Evolutionary conservation across 805 yeast genomes (phyloP), one percentile per base, ranked within the genome.

Genomic region (Candida palmyrensis): DNA sequence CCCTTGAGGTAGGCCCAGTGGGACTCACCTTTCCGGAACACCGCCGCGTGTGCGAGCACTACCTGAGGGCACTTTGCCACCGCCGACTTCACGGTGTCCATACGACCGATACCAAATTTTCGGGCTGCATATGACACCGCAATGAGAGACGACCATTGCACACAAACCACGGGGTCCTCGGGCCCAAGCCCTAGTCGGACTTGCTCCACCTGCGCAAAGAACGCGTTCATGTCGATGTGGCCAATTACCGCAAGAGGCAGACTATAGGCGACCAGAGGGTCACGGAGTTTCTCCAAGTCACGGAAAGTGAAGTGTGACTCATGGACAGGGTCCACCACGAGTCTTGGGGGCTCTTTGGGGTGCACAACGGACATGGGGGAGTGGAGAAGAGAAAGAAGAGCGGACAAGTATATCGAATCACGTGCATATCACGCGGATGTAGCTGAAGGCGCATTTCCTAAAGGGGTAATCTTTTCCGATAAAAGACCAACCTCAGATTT

Each of bases 91-190:
- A 87, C 53, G 0, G 74, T 66, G 49, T 84, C 92, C 81, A 87
- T 80, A 38, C 98, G 61, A 11, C 75, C 66, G 14, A 92, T 78
- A 0, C 96, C 96, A 51, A 52, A 88, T 35, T 78, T 76, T 25
- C 97, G 66, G 0, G 98, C 97, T 0, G 96, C 84, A 55, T 86
- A 86, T 2, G 84, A 77, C 0, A 92, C 94, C 0, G 98, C 98
- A 38, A 92, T 90, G 3, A 92, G 60, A 0, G 89, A 71, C 30
- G 71, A 68, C 98, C 98, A 92, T 49, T 92, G 98, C 4, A 87
- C 86, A 53, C 97, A 89, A 0, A 88, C 97, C 2, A 92, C 82
- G 0, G 98, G 97, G 40, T 79, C 89, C 2, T 77, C 75, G 2
- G 62, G 63, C 2, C 78, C 57, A 11, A 82, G 58, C 0, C 81